Conservation (phyloP, 192 early-diverging fungal species). For the Rhizophagus clarus region DNA sequence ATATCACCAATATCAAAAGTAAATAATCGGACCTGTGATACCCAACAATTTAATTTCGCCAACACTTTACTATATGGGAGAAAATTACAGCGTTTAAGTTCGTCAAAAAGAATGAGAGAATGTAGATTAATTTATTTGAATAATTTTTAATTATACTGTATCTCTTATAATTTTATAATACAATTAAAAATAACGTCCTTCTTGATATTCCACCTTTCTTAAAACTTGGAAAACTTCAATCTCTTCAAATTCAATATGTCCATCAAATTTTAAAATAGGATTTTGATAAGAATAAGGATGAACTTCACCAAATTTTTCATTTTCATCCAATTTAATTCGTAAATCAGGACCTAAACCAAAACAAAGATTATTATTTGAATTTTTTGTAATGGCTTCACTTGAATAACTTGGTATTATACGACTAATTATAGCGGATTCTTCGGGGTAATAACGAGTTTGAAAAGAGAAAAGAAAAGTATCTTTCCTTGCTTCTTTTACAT, state of each 20-base stretch:
- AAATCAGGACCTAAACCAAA: neutral
- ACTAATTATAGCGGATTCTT: neutral
- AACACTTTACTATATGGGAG: no score
- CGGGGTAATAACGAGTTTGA: neutral
- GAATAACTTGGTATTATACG: neutral
- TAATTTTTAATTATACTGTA: no score
- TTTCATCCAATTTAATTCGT: neutral
- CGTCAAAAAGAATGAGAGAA: no score
- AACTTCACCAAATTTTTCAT: neutral
- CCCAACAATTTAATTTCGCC: no score
- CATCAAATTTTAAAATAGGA: neutral
- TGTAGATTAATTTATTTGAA: no score
- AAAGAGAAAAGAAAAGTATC: neutral
- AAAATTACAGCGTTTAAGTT: no score
- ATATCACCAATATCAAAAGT: no score
- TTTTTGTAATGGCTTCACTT: neutral
- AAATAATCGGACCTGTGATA: no score
- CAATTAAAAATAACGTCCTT: neutral
- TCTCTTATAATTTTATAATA: neutral
- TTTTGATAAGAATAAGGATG: neutral
- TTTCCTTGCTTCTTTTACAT: neutral
- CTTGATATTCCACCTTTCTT: neutral
- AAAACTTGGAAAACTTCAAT: neutral
- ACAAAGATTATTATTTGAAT: neutral
- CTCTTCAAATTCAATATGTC: neutral